A percentile compares a stretch with the other conserved stretches of the same genome.
These are phyloP conservation scores for Wickerhamiella qilinensis DNA, from an alignment of 805 yeast species.

Conservation along the genomic window DNA sequence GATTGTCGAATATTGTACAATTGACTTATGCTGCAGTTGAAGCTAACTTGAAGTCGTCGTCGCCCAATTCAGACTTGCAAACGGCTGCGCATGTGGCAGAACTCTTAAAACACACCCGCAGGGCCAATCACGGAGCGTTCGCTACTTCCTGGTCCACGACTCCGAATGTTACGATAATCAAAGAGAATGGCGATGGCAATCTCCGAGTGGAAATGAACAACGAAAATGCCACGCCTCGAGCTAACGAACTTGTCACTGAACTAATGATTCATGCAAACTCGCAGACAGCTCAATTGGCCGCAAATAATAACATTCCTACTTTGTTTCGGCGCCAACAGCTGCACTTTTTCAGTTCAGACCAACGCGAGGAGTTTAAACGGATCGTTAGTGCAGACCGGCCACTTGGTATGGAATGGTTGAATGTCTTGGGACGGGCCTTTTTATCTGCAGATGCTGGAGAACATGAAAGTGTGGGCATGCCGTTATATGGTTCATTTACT, in stretches of 20 bases:
- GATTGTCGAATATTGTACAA: constrained; percentile 31
- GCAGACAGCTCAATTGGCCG: constrained; percentile 18
- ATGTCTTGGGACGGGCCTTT: constrained; percentile 37
- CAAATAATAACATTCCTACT: constrained; percentile 14
- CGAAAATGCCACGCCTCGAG: constrained; percentile 11
- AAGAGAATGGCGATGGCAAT: not conserved
- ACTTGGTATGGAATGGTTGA: constrained; percentile 25
- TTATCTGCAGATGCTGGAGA: constrained; percentile 28
- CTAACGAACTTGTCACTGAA: constrained; percentile 61
- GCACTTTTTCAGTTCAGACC: constrained; percentile 15
- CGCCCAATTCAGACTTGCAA: constrained; percentile 10
- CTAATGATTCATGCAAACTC: constrained; percentile 68
- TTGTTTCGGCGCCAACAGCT: constrained; percentile 16
- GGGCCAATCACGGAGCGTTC: not conserved
- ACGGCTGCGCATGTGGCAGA: constrained; percentile 19
- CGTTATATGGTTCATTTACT: constrained; percentile 55
- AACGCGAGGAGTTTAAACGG: constrained; percentile 16
- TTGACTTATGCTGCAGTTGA: constrained; percentile 54
- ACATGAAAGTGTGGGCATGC: constrained; percentile 53
- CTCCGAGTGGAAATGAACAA: no score
- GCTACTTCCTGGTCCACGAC: not conserved
- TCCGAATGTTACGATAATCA: not conserved
- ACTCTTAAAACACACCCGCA: not conserved
- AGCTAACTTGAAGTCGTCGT: constrained; percentile 22
- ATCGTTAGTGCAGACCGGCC: constrained; percentile 6